A percentile compares a stretch with the other conserved stretches of the same genome.
Conservation (phyloP, 2,329 filamentous ascomycete species). For the Pseudovirgaria hyperparasitica region DNA sequence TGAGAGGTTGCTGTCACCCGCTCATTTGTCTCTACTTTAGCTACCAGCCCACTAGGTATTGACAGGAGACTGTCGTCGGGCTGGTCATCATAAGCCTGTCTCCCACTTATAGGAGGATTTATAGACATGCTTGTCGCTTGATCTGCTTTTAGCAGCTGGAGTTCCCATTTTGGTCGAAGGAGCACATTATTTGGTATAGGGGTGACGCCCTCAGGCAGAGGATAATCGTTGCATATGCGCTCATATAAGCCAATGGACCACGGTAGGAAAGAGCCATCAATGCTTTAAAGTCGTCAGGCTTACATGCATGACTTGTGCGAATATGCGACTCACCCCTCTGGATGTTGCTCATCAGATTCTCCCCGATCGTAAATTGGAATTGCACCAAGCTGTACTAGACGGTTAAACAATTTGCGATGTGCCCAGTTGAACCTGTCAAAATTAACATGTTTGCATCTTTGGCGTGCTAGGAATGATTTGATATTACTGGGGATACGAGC, state of each 20-base stretch:
- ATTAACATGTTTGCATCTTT: slow-evolving; percentile 6
- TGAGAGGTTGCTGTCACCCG: slow-evolving; percentile 65
- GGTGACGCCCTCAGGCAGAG: slow-evolving; percentile 51
- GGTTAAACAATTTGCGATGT: slow-evolving; percentile 73
- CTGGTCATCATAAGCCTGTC: slow-evolving; percentile 11
- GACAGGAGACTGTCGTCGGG: slow-evolving; percentile 40
- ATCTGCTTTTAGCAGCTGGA: slow-evolving; percentile 28
- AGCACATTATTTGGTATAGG: slow-evolving; percentile 64
- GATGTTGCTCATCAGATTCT: slow-evolving; percentile 87
- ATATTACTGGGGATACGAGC: slow-evolving; percentile 76
- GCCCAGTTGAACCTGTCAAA: slow-evolving; percentile 74
- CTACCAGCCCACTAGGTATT: slow-evolving; percentile 43
- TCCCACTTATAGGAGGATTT: neutral
- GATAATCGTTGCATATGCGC: slow-evolving; percentile 53
- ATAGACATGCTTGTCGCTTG: no score
- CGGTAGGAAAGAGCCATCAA: slow-evolving; percentile 68
- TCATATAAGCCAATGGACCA: slow-evolving; percentile 61
- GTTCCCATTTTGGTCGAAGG: slow-evolving; percentile 61
- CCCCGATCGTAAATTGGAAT: slow-evolving; percentile 62
- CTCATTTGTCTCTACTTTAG: slow-evolving; percentile 50
- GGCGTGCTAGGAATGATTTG: neutral
- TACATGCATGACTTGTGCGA: neutral
- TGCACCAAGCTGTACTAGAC: slow-evolving; percentile 73
- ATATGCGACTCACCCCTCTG: slow-evolving; percentile 58
- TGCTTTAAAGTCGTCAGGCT: slow-evolving; percentile 33